Base-by-base conservation (phyloP, 148 eudicot species). In the Rhododendron kiyosumense region DNA sequence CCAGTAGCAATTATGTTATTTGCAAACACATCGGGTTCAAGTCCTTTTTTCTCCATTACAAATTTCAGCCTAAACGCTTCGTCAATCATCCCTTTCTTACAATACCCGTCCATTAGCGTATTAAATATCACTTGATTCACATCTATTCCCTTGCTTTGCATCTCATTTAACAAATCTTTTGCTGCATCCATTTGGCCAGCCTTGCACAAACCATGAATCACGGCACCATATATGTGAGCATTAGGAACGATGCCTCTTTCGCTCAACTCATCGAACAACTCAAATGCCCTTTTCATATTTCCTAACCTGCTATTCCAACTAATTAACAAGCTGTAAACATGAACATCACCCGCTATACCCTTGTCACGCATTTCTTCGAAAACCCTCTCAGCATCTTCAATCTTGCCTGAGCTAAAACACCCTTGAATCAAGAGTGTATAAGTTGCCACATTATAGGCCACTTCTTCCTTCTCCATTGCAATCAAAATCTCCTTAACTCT, bases 131-230 rank as follows among this genome's bases (percentile, higher is more conserved):
- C 93, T 54, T 48, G 87, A 90, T 93, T 94, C 65, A 90, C 30
- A 77, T 93, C 93, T 83, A 94, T 82, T 63, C 98, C n/a, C 87
- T 88, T 92, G 80, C 89, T 90, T 90, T 95, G 94, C 98, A 96
- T 96, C 88, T 96, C 96, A 34, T 84, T 65, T 43, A 95, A 89
- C 83, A 95, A 88, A 84, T 89, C 85, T 83, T 94, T 94, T 4
- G 93, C 94, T 10, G 94, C 96, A 30, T 90, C 92, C 93, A 95
- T 93, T 85, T 91, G 86, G 81, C 99, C 95, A 15, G 89, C 91
- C 89, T 93, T 92, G 91, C 99, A 96, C 81, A 96, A 79, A 6
- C 98, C 95, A 74, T 92, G 85, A 80, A 96, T 86, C 87, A 96
- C 84, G 78, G 94, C 92, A 36, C 95, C 97, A 79, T 96, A 94